A percentile compares a stretch with the other conserved stretches of the same genome.
Conservation (phyloP, 371 early-diverging fungal genomes). For the Chytridium lagenaria region DNA sequence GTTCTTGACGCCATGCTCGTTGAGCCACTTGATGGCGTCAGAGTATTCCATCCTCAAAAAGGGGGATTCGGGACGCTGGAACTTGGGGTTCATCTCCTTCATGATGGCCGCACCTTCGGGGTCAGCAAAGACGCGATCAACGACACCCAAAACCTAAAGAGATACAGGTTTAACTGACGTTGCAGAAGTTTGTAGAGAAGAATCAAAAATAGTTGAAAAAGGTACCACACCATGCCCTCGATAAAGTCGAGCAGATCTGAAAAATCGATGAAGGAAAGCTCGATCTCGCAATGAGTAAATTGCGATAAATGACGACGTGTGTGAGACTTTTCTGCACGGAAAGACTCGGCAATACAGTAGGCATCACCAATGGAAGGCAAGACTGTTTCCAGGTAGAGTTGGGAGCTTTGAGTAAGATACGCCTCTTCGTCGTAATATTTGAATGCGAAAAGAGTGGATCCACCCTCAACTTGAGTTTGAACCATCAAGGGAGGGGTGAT, state of each 20-base stretch:
- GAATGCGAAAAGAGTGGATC: conserved; percentile 95
- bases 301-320: conserved; percentile 99
- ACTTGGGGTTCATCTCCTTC: conserved; percentile 91
- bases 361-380: conserved; percentile 96
- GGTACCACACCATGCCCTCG: conserved; percentile 89
- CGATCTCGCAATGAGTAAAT: conserved; percentile 99
- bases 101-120: conserved; percentile 78
- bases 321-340: conserved; percentile 99
- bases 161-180: too few relatives aligned
- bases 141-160: conserved; percentile 75
- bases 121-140: conserved; percentile 81
- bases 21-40: conserved; percentile 97
- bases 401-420: conserved; percentile 99
- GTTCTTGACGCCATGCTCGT: conserved; percentile 86
- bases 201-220: too few relatives aligned
- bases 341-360: conserved; percentile 98
- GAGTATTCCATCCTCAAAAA: conserved; percentile 97
- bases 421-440: conserved; percentile 98
- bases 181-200: too few relatives aligned
- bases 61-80: conserved; percentile 85
- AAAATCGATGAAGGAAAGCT: conserved; percentile 95
- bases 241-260: conserved; percentile 89
- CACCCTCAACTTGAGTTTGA: conserved; percentile 99
- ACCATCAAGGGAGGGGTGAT: conserved; percentile 99
- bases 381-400: conserved; percentile 99